Evolutionary conservation across 441 rosid species (phyloP), one percentile per base, ranked within the genome.

Genomic region (Eutrema salsugineum): DNA sequence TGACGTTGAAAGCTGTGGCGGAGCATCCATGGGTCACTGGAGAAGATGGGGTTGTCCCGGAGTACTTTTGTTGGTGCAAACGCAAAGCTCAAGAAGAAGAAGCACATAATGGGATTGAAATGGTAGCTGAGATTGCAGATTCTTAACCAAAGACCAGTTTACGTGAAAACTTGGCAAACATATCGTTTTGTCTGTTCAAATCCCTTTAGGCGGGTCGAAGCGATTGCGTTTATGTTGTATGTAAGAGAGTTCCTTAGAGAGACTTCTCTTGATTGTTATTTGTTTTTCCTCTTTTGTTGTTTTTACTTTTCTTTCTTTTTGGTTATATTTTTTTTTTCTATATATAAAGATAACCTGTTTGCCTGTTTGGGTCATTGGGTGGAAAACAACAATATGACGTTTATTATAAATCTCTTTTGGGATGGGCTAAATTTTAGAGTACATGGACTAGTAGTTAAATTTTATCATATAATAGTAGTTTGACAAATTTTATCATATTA

Each of bases 11-110:
- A 10, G 84, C 68, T 54, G 88, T 89, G 11, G 82, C 91, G 9
- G 82, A 75, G 22, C 96, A 93, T 80, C 22, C 77, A 11, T 91
- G 98, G 97, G 89, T 93, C 40, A 63, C 79, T n/a, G 96, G 91
- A 64, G 88, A 86, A 48, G 84, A 87, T 4, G 93, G 96, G 0
- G 83, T 80, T 0, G 72, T 86, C 39, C 84, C 88, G 11, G 83
- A 68, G 49, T 85, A 87, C 67, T 63, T 77, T 22, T 91, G 97
- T 66, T 88, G 97, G 94, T 93, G 98, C 82, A 85, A 83, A 77
- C 96, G 91, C 17, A 83, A 71, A 75, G 62, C 51, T 40, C 19
- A 43, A 42, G 49, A 63, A 51, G 77, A 11, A 32, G 36, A 20
- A 70, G 72, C 61, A 64, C 38, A 28, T 55, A 62, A 75, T 44